Base-by-base conservation (phyloP, 306 rosid species). In the Hippophae tibetana region DNA sequence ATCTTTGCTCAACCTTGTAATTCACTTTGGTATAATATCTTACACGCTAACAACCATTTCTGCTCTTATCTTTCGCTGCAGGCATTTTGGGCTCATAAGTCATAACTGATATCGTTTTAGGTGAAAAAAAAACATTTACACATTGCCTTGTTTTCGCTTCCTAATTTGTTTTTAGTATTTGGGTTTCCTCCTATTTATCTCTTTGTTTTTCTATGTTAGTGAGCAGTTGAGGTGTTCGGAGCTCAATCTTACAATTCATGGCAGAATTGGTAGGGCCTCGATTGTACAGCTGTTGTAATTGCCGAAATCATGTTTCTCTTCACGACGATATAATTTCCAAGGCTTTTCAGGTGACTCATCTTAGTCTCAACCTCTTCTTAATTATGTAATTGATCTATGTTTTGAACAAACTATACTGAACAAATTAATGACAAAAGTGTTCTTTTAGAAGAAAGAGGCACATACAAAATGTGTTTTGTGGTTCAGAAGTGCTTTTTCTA, bases 301-400 rank as follows among this genome's bases (percentile, higher is more conserved):
- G 99, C 70, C 72, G 96, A 74, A 92, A 85, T 78, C 99, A 83
- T 67, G 95, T 92, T 62, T 79, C 99, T 8, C 79, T 87, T 68
- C 99, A 92, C 14, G 96, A 92, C 78, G 99, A 92, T 83, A 85
- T 92, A 5, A 86, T 92, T 75, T 92, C 99, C 27, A 92, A 92
- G 79, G 89, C 99, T 73, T 92, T 92, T 77, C 96, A 92, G 84
- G 99, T 87, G 75, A 72, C 71, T 31, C 70, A 58, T 54, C 56
- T 60, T 26, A 11, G 51, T 55, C 44, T 31, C 42, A 43, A 43
- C 23, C 23, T 18, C 23, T 18, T 18, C 23, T 18, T 18, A 18
- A 18, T 18, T 18, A 18, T 18, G 23, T 18, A 18, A 18, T 18
- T 18, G 23, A 18, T 18, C 23, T 18, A 1, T 18, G 38, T 31